Conservation (phyloP, 371 early-diverging fungal species). For the Parasitella parasitica region DNA sequence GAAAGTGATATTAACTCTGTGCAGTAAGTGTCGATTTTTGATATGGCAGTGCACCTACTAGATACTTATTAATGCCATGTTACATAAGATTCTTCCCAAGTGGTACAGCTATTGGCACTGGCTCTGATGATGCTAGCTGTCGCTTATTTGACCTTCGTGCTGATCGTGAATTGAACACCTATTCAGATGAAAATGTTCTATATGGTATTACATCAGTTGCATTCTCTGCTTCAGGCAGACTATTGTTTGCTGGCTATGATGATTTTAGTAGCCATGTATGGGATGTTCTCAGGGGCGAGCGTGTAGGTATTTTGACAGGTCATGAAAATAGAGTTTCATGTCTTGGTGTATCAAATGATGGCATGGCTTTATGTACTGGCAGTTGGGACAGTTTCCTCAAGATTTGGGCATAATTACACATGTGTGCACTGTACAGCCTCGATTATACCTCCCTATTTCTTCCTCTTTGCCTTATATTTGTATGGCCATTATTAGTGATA, state of each 20-base stretch:
- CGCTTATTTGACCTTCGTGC: constrained; percentile 95
- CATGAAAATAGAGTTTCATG: constrained; percentile 98
- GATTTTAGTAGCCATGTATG: constrained; percentile 98
- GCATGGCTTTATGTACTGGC: constrained; percentile 97
- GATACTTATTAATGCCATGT: background rate
- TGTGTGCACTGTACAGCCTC: too few relatives aligned
- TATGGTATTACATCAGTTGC: constrained; percentile 96
- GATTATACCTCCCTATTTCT: background rate
- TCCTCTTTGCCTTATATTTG: background rate
- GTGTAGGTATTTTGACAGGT: constrained; percentile 91
- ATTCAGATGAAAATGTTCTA: constrained; percentile 92
- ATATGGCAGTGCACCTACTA: background rate
- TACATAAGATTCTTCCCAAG: constrained; percentile 86
- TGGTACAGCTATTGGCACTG: constrained; percentile 95
- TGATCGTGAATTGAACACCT: constrained; percentile 94
- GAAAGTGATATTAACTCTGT: constrained; percentile 98
- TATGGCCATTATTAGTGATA: background rate
- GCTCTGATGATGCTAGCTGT: constrained; percentile 97
- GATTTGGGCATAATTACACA: constrained; percentile 47
- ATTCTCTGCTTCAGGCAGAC: constrained; percentile 92
- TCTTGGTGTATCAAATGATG: constrained; percentile 92
- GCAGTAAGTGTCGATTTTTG: constrained; percentile 42
- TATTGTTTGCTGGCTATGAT: constrained; percentile 97
- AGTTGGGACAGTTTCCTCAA: constrained; percentile 96
- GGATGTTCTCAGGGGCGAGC: constrained; percentile 95